phyloP scores from a whole-genome alignment of 768 basidiomycete species.

The Candolleomyces eurysporus region DNA sequence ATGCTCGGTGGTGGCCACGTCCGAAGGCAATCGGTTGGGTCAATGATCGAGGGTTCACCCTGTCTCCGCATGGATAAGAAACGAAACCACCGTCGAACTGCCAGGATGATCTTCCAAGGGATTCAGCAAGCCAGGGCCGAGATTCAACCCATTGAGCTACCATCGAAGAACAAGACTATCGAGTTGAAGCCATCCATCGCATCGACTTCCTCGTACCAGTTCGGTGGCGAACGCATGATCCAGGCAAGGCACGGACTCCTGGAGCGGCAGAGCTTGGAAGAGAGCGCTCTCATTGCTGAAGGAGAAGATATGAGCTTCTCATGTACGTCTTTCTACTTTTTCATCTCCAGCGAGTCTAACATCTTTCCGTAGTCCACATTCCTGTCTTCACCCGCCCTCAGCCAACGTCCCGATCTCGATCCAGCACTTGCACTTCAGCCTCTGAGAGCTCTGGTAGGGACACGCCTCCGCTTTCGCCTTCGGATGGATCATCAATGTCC shows the following conservation, averaged over 20 bases:
- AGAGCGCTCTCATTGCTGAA: conserved; percentile 59
- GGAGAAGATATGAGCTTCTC: conserved; percentile 59
- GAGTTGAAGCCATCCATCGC: conserved; percentile 61
- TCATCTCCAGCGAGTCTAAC: conserved; percentile 12
- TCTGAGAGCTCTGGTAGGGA: conserved; percentile 57
- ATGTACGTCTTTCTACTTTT: conserved; percentile 38
- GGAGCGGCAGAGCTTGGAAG: conserved; percentile 66
- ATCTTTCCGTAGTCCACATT: conserved; percentile 34
- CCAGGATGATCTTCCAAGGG: conserved; percentile 27
- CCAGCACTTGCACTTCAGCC: conserved; percentile 55
- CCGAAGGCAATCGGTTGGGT: conserved; percentile 64
- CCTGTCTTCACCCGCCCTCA: conserved; percentile 64
- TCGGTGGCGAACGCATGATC: conserved; percentile 70
- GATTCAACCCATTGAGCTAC: conserved; percentile 24
- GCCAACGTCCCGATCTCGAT: conserved; percentile 52
- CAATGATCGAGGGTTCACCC: conserved; percentile 67
- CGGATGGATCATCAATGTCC: conserved; percentile 66
- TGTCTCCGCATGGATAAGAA: conserved; percentile 65
- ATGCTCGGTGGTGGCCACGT: conserved; percentile 82
- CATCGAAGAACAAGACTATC: conserved; percentile 47
- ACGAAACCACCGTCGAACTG: conserved; percentile 9
- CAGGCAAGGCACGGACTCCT: conserved; percentile 59
- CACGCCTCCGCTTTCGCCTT: conserved; percentile 68
- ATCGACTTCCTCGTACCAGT: conserved; percentile 59
- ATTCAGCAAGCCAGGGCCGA: conserved; percentile 20